Base-by-base conservation (phyloP, 2,329 filamentous ascomycete species). In the Daldinia eschscholtzii region DNA sequence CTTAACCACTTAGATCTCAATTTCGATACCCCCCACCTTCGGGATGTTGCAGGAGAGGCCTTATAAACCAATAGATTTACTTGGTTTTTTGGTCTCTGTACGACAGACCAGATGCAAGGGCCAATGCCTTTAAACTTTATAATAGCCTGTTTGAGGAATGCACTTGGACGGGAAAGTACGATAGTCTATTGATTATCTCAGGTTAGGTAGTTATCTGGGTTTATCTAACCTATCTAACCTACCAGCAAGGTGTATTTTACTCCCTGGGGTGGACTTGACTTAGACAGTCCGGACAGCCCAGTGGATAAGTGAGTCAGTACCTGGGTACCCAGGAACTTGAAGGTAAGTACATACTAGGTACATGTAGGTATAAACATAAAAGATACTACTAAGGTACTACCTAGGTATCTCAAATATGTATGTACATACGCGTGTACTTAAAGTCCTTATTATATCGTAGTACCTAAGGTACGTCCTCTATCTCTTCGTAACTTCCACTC, bases 101-200 rank as follows among this genome's bases (percentile, higher is more conserved):
- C 53, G 67, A 69, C 66, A 67, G 69, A 64, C 69, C 68, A 67
- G 42, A 71, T 71, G 69, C 69, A 70, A 71, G 69, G 69, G 69
- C 56, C 58, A 62, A 63, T 71, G 63, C 59, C 42, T 68, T 59
- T 55, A 57, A 69, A 42, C 60, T 69, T 28, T 67, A 57, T 42
- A 62, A 69, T 69, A 69, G 69, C 69, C 69, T 69, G 69, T 67
- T 71, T 67, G 33, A 55, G 69, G 60, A 64, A 69, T 67, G 64
- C 3, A 39, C 13, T 44, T 35, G 46, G 46, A 52, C 15, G 15
- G 15, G 46, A 52, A 52, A 33, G 46, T 30, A 15, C 23, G 26
- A 52, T 52, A 52, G 12, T 28, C 30, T 33, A 26, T 33, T 18
- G 46, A 52, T 52, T 55, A 35, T 18, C 6, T 35, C 1, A 10